Base-by-base conservation (phyloP, 805 yeast species). In the Metschnikowia orientalis region DNA sequence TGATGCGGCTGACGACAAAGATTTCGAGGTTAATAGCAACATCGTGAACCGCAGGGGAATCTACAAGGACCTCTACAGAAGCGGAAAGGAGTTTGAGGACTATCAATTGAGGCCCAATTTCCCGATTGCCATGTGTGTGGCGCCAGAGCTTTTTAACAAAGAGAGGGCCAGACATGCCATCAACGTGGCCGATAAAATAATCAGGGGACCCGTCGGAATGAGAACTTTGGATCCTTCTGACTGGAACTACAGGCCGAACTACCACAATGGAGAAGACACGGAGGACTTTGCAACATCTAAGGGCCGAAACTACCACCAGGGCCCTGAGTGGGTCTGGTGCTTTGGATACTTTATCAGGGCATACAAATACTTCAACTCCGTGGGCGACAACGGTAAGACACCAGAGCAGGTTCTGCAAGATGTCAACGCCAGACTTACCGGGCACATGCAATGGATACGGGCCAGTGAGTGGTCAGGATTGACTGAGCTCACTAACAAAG, bases 271-370 rank as follows among this genome's bases (percentile, higher is more conserved):
- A 29, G 81, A 74, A 24, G 97, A 90, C 50, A 76, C 75, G 33
- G 76, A 71, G 4, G 95, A 90, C 57, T 92, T 88, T 69, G 87
- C 94, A 1, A 88, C 97, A 0, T 71, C 97, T 2, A 87, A 88
- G 59, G 98, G 98, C 18, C 75, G 97, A 50, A 92, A 92, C 61
- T 90, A 90, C 56, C 98, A 90, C 58, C 97, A 90, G 61, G 98
- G 98, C 2, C 98, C 98, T 2, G 98, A 92, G 55, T 90, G 98
- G 98, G 83, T 85, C 20, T 90, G 97, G 97, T 74, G 79, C 38
- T 69, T 72, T 16, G 98, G 98, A 3, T 88, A 77, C 57, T 90
- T 87, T 53, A 60, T 92, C 45, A 73, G 97, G 42, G 95, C 97
- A 0, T 78, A 69, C 48, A 63, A 75, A 23, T 56, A 62, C 28